Base-by-base conservation (phyloP, 768 basidiomycete genomes). In the Dioszegia hungarica region DNA sequence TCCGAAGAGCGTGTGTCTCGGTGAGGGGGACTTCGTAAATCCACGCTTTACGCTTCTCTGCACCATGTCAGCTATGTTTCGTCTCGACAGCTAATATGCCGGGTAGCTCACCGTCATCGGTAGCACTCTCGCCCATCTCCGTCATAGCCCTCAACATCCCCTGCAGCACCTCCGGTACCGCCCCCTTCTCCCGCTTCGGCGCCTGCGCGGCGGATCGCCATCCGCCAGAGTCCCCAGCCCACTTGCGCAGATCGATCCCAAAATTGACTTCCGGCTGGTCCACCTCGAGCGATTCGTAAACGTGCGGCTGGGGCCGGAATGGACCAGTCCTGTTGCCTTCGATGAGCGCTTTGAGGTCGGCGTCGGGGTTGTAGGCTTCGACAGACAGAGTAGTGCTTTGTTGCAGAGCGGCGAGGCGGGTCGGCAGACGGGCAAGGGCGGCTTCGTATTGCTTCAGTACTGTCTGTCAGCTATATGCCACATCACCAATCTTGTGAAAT, bases 241-340 rank as follows among this genome's bases (percentile, higher is more conserved):
- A 94, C 66, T 84, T 87, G 57, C 91, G 82, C 50, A 95, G 78
- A 77, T 95, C 92, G 57, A 93, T 87, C 11, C 92, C 92, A 72
- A 94, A 95, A 10, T 89, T 83, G 27, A 89, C 87, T 68, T 93
- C 91, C 0, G 84, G 89, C 9, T 86, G 79, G 29, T 91, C 82
- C 3, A 86, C 86, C 70, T 94, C 90, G 22, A 74, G 51, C 15
- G 62, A 67, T 37, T 74, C 75, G 75, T 90, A 97, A 10, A 92
- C 79, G 52, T 90, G 89, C 0, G 93, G 83, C 34, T 79, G 80
- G 0, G 93, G 93, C 37, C 87, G 81, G 85, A 95, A 98, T 0
- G 92, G 88, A 0, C 93, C 93, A 0, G 91, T 94, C 53, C 93
- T 84, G 73, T 91, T 90, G 11, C 89, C 86, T 74, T 95, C 92